phyloP scores from a whole-genome alignment of 2,329 filamentous ascomycete genomes.

The Penicillium brasilianum region DNA sequence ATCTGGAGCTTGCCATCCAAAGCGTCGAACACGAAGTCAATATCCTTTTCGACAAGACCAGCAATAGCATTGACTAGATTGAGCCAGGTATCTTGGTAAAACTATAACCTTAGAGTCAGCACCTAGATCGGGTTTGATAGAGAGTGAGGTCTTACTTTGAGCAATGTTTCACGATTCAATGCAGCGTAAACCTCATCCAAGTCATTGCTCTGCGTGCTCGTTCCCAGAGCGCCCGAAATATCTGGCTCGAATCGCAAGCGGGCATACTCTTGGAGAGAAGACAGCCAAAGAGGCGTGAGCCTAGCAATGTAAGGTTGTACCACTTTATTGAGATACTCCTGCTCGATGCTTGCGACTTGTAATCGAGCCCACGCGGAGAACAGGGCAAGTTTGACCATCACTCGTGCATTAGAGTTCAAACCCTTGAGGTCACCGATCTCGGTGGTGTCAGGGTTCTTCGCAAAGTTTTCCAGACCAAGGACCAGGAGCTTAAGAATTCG shows the following conservation, averaged over 20 bases:
- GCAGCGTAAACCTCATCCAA: constrained; percentile 94
- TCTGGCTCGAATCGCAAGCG: constrained; percentile 94
- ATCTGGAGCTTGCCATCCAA: constrained; percentile 75
- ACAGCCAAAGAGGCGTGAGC: constrained; percentile 90
- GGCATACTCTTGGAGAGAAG: constrained; percentile 91
- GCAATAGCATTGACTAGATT: constrained; percentile 97
- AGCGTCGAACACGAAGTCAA: constrained; percentile 95
- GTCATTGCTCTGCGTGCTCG: constrained; percentile 79
- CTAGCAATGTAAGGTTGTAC: constrained; percentile 87
- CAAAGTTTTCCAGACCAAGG: constrained; percentile 89
- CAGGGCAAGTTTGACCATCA: constrained; percentile 98
- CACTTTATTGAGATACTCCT: constrained; percentile 85
- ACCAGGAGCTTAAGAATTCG: constrained; percentile 94
- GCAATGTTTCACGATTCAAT: constrained; percentile 87
- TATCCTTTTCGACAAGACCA: constrained; percentile 95
- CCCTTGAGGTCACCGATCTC: constrained; percentile 92
- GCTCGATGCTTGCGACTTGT: constrained; percentile 91
- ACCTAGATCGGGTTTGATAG: background rate
- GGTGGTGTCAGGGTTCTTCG: constrained; percentile 76
- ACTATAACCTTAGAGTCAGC: constrained; percentile 49
- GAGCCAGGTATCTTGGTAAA: constrained; percentile 97
- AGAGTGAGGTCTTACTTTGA: constrained; percentile 59
- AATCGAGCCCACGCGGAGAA: constrained; percentile 97
- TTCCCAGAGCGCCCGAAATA: constrained; percentile 87
- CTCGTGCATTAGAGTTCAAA: constrained; percentile 91